Percentiles rank a stretch among this genome's conserved stretches.
Evolutionary conservation across 2,329 filamentous ascomycete species (phyloP).

Genomic region (Plenodomus lindquistii): DNA sequence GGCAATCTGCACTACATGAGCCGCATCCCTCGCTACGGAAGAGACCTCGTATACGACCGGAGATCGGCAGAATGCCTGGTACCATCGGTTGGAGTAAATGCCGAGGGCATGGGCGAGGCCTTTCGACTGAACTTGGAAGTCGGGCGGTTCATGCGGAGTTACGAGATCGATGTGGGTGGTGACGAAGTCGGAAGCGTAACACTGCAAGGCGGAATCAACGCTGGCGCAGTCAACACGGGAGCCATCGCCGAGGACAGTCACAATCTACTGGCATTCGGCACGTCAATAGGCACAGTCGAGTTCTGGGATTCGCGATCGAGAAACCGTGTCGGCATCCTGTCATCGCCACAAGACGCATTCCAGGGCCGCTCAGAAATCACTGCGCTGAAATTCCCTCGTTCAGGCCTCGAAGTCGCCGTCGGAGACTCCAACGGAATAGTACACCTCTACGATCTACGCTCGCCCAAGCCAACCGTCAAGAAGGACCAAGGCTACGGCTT

Average conservation of each 20-base stretch:
- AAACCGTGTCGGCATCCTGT: constrained; percentile 76
- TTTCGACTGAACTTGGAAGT: constrained; percentile 90
- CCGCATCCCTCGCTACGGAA: constrained; percentile 89
- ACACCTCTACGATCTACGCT: constrained; percentile 89
- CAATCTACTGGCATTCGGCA: constrained; percentile 90
- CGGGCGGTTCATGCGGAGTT: constrained; percentile 92
- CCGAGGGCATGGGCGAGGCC: constrained; percentile 85
- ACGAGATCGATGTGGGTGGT: constrained; percentile 85
- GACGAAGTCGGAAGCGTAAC: constrained; percentile 79
- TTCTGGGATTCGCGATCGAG: constrained; percentile 93
- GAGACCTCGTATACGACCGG: constrained; percentile 84
- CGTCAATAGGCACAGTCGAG: constrained; percentile 91
- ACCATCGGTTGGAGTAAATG: constrained; percentile 83
- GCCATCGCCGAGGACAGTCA: constrained; percentile 88
- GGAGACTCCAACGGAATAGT: constrained; percentile 88
- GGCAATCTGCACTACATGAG: constrained; percentile 85
- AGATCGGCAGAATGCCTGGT: constrained; percentile 82
- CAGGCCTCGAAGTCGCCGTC: constrained; percentile 81
- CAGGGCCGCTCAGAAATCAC: constrained; percentile 68
- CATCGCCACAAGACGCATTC: constrained; percentile 51
- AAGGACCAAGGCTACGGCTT: constrained; percentile 98
- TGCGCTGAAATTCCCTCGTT: constrained; percentile 81
- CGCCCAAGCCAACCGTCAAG: constrained; percentile 79
- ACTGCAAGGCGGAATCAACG: constrained; percentile 82
- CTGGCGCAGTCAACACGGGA: constrained; percentile 84